phyloP scores from a whole-genome alignment of 441 rosid genomes.

The Manihot esculenta region DNA sequence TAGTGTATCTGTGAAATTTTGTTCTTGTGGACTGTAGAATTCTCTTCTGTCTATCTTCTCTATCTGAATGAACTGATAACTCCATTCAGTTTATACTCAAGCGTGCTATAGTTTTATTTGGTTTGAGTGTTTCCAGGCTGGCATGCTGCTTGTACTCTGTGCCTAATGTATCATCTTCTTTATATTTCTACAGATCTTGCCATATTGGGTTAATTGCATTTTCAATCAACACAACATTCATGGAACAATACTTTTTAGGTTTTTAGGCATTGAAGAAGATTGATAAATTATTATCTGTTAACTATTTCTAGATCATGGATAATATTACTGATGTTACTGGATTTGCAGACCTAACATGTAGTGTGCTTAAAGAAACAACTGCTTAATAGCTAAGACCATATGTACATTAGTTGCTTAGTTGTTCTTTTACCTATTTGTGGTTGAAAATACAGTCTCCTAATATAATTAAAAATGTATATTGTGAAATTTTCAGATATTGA shows the following conservation, averaged over 20 bases:
- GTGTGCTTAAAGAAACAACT: background rate
- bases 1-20: background rate
- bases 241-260: background rate
- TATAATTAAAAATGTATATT: background rate
- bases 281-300: background rate
- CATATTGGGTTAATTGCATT: background rate
- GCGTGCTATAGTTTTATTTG: background rate
- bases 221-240: background rate
- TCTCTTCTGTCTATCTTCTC: background rate
- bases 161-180: background rate
- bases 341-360: background rate
- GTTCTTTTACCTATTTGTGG: constrained; percentile 1
- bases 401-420: background rate
- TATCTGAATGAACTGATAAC: background rate
- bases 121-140: background rate
- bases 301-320: background rate
- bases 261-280: constrained; percentile 10
- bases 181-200: background rate
- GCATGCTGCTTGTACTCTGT: background rate
- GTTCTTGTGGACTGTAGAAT: background rate
- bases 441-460: constrained; percentile 17
- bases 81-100: background rate
- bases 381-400: background rate
- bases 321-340: constrained; percentile 1
- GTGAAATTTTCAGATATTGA: constrained; percentile 47